Percentiles rank a stretch among this genome's conserved stretches.
Evolutionary conservation across 1,139 yeast genomes (phyloP).

Genomic region (Saccharomyces uvarum): DNA sequence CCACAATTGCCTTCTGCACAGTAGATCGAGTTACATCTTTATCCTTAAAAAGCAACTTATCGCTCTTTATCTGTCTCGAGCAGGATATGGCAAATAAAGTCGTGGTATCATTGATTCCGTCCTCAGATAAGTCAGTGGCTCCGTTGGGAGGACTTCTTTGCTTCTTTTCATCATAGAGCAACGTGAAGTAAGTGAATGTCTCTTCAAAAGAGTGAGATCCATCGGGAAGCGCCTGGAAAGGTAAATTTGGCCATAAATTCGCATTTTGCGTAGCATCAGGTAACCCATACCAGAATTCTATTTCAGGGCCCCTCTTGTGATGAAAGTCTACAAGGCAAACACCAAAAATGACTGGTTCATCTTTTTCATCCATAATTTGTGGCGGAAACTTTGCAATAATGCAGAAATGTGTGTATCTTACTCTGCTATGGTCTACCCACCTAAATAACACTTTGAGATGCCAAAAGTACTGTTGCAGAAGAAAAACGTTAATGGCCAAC

Average conservation of each 20-base stretch:
- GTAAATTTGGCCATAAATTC: conserved; percentile 73
- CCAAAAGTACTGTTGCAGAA: not conserved
- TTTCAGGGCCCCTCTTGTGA: conserved; percentile 90
- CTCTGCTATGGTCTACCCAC: not conserved
- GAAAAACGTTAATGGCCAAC: not conserved
- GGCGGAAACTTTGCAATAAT: not conserved
- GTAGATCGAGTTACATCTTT: conserved; percentile 77
- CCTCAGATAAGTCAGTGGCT: conserved; percentile 31
- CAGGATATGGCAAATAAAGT: conserved; percentile 93
- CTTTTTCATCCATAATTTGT: not conserved
- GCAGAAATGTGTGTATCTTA: not conserved
- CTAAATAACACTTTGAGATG: not conserved
- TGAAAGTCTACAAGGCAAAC: conserved; percentile 89
- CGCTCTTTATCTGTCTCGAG: conserved; percentile 69
- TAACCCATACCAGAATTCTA: conserved; percentile 83
- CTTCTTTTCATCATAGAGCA: conserved; percentile 60
- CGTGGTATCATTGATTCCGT: conserved; percentile 34
- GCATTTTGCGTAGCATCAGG: conserved; percentile 39
- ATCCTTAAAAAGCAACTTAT: conserved; percentile 50
- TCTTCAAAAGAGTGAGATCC: conserved; percentile 92
- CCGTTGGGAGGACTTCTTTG: conserved; percentile 23
- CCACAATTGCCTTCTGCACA: conserved; percentile 86
- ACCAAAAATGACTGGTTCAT: conserved; percentile 50
- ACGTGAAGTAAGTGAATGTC: conserved; percentile 83
- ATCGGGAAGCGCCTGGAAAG: conserved; percentile 93